Conservation (phyloP, 257 asterid species). For the Nicotiana paniculata region DNA sequence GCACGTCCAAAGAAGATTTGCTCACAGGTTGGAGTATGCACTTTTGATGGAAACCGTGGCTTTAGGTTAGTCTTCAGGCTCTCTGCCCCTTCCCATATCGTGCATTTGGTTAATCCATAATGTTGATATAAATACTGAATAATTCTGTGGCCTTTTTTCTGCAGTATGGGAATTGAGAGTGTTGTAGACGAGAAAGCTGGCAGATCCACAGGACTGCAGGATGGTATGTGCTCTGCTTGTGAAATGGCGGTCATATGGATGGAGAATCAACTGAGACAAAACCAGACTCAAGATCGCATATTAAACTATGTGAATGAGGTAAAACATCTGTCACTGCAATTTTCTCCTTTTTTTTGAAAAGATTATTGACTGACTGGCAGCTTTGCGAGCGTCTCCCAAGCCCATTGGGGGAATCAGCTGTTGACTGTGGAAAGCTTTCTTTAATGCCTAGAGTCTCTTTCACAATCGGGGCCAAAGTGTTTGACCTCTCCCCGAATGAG, state of each 20-base stretch:
- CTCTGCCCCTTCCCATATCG: background rate
- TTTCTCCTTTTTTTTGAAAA: slow-evolving; percentile 8
- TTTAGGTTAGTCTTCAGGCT: slow-evolving; percentile 48
- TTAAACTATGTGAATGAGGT: slow-evolving; percentile 32
- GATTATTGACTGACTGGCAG: slow-evolving; percentile 25
- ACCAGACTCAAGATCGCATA: slow-evolving; percentile 42
- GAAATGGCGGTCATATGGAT: slow-evolving; percentile 71
- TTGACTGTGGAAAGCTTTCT: slow-evolving; percentile 55
- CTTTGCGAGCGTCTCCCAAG: slow-evolving; percentile 72
- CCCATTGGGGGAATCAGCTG: slow-evolving; percentile 72
- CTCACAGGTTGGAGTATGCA: slow-evolving; percentile 80
- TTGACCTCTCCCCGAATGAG: slow-evolving; percentile 59
- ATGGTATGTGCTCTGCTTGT: slow-evolving; percentile 61
- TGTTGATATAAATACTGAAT: background rate
- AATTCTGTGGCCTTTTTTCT: background rate
- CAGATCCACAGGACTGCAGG: slow-evolving; percentile 38
- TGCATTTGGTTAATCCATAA: background rate
- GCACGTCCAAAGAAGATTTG: slow-evolving; percentile 75
- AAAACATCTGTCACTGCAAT: background rate
- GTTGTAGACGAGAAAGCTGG: slow-evolving; percentile 66
- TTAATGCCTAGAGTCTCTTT: slow-evolving; percentile 61
- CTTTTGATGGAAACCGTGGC: slow-evolving; percentile 83
- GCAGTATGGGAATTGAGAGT: slow-evolving; percentile 74
- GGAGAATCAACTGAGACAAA: slow-evolving; percentile 50
- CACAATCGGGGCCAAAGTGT: slow-evolving; percentile 58